Base-by-base conservation (phyloP, 2,329 filamentous ascomycete genomes). In the Orbilia ellipsospora region DNA sequence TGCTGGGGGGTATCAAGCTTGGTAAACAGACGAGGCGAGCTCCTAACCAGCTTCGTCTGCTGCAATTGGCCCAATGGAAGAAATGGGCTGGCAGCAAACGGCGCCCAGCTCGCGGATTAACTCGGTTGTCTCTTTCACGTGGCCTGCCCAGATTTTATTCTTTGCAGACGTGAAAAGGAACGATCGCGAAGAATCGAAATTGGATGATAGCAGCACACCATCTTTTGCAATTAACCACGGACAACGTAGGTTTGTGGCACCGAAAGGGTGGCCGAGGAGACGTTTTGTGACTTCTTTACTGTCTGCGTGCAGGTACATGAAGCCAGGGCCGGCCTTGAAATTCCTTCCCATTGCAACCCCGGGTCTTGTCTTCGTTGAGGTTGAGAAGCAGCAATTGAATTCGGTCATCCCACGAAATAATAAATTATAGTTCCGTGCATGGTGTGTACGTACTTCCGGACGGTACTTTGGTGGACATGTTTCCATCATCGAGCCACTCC, bases 101-200 rank as follows among this genome's bases (percentile, higher is more conserved):
- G 15, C 52, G 57, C 28, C 44, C 70, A 74, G 69, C 70, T 74
- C 62, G 57, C 70, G 70, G 70, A 74, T 74, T 74, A 74, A 74
- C 70, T 68, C 63, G 68, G 15, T 18, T 26, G 36, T n/a, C 26
- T 40, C 16, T 18, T 45, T 74, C 70, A 74, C 70, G 70, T 74
- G 70, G 63, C 64, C 67, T 20, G 20, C 26, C 40, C 7, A 42
- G 20, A 48, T 48, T 64, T 59, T 26, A 26, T 48, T 59, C 16
- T 57, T 57, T 44, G 55, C 57, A 48, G 54, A 26, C 48, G 56
- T 48, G 31, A 10, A 63, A 44, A 23, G 31, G 10, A 36, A 54
- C 31, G 63, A 74, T 74, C 63, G 63, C 50, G 63, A 36, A 36
- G 31, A 63, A 68, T 74, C 63, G 56, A 59, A 59, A 59, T 60